A percentile compares a stretch with the other conserved stretches of the same genome.
These are phyloP conservation scores for Phytophthora pistaciae DNA, from an alignment of 352 stramenopile species.

Conservation along the genomic window DNA sequence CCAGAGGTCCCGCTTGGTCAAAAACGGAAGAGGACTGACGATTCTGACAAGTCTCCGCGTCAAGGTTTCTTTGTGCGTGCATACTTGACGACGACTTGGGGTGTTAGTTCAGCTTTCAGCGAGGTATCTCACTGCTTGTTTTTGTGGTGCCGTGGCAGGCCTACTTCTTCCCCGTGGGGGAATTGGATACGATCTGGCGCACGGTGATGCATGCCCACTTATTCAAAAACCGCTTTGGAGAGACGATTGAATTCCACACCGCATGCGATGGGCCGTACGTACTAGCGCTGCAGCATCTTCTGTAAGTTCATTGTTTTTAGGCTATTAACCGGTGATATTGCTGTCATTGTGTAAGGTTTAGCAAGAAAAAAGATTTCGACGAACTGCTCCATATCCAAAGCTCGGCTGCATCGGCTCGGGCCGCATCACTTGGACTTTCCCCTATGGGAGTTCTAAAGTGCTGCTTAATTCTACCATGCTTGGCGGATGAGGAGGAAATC, in stretches of 20 bases:
- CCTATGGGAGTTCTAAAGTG: slow-evolving; percentile 65
- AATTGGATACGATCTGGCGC: slow-evolving; percentile 71
- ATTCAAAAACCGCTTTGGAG: slow-evolving; percentile 66
- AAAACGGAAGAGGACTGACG: slow-evolving; percentile 43
- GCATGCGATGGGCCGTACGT: slow-evolving; percentile 61
- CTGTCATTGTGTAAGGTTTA: slow-evolving; percentile 46
- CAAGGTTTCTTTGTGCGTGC: slow-evolving; percentile 53
- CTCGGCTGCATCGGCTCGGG: slow-evolving; percentile 44
- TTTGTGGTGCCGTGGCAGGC: slow-evolving; percentile 28
- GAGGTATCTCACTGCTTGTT: not conserved
- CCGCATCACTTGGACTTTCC: slow-evolving; percentile 44
- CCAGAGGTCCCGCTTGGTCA: slow-evolving; percentile 17
- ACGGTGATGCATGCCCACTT: slow-evolving; percentile 71
- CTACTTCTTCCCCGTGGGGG: slow-evolving; percentile 62
- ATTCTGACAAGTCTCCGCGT: not conserved
- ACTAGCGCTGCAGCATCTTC: not conserved
- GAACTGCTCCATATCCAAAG: slow-evolving; percentile 82
- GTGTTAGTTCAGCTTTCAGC: not conserved
- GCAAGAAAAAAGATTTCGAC: slow-evolving; percentile 74
- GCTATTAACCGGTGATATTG: slow-evolving; percentile 1
- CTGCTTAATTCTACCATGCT: slow-evolving; percentile 72
- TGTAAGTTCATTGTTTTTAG: not conserved
- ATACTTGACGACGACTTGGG: not conserved
- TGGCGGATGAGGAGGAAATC: slow-evolving; percentile 66
- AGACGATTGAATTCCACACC: slow-evolving; percentile 74